Percentiles rank a stretch among this genome's conserved stretches.
phyloP scores from a whole-genome alignment of 176 grass and related monocot genomes.

The Oryza glaberrima region DNA sequence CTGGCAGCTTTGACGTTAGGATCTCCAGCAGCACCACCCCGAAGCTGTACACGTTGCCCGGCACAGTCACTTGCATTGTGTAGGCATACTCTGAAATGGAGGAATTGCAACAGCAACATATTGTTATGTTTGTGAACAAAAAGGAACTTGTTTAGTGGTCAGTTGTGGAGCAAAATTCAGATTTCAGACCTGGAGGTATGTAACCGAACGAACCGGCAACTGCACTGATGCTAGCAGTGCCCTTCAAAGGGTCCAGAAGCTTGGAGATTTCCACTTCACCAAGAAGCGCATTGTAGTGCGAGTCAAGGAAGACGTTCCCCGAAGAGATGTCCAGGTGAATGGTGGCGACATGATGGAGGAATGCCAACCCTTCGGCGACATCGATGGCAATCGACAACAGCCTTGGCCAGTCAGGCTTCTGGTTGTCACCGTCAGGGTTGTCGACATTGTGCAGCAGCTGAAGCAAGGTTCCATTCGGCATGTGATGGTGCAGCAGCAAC shows the following conservation, averaged over 20 bases:
- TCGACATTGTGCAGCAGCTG: conserved; percentile 57
- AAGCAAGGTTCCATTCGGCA: conserved; percentile 81
- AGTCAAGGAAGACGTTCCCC: conserved; percentile 74
- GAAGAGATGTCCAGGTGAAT: conserved; percentile 97
- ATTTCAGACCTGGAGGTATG: conserved; percentile 91
- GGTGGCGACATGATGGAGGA: conserved; percentile 81
- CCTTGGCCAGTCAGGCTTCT: conserved; percentile 73
- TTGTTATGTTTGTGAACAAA: conserved; percentile 12
- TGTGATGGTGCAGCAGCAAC: conserved; percentile 72
- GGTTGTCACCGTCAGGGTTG: conserved; percentile 9
- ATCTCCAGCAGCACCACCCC: conserved; percentile 90
- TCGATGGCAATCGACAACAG: conserved; percentile 69
- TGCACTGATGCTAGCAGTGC: conserved; percentile 90
- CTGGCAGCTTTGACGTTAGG: conserved; percentile 77
- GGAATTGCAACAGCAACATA: conserved; percentile 25
- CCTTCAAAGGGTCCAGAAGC: conserved; percentile 87
- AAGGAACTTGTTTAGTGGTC: background rate
- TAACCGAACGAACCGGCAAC: conserved; percentile 95
- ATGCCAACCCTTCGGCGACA: conserved; percentile 77
- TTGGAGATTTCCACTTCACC: conserved; percentile 95
- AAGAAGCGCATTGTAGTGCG: conserved; percentile 66
- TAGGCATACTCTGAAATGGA: conserved; percentile 91
- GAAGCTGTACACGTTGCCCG: conserved; percentile 95
- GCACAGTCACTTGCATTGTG: conserved; percentile 93
- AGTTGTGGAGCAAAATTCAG: conserved; percentile 12